Conservation (phyloP, 2,329 filamentous ascomycete genomes). For the Sporothrix luriei region DNA sequence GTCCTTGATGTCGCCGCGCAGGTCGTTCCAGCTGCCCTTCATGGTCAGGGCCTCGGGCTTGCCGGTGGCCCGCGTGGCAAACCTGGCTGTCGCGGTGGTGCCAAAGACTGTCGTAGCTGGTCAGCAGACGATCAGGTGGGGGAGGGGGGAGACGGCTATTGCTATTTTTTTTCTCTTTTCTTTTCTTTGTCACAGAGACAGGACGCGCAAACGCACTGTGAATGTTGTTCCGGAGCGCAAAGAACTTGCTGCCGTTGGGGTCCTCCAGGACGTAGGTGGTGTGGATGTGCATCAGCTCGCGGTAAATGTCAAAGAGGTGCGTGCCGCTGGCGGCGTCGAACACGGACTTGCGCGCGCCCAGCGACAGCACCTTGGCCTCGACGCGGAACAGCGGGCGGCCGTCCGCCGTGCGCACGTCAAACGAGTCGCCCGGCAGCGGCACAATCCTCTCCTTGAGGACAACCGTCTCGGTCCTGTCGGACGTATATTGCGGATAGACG, state of each 20-base stretch:
- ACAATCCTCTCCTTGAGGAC: constrained; percentile 63
- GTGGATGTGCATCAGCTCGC: constrained; percentile 55
- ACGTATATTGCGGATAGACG: constrained; percentile 32
- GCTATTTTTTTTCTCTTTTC: too few relatives aligned
- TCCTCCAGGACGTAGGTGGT: constrained; percentile 56
- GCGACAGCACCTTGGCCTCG: constrained; percentile 56
- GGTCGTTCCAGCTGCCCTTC: constrained; percentile 64
- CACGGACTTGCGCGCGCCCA: constrained; percentile 60
- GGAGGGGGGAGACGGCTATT: too few relatives aligned
- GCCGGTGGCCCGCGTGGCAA: constrained; percentile 53
- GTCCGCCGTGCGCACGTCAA: constrained; percentile 60
- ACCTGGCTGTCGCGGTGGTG: constrained; percentile 59
- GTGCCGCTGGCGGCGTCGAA: constrained; percentile 55
- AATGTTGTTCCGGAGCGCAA: constrained; percentile 60
- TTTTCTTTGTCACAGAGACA: too few relatives aligned
- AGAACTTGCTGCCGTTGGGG: constrained; percentile 50
- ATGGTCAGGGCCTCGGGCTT: constrained; percentile 54
- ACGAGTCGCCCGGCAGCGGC: constrained; percentile 65
- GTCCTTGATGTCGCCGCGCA: constrained; percentile 36
- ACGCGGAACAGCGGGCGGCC: constrained; percentile 59
- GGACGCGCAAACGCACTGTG: too few relatives aligned
- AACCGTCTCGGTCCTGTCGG: constrained; percentile 49
- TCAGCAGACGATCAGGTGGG: too few relatives aligned
- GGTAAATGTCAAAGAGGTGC: constrained; percentile 61
- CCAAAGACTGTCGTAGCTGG: too few relatives aligned